Base-by-base conservation (phyloP, 129 eudicot genomes). In the Gnaphalium uliginosum region DNA sequence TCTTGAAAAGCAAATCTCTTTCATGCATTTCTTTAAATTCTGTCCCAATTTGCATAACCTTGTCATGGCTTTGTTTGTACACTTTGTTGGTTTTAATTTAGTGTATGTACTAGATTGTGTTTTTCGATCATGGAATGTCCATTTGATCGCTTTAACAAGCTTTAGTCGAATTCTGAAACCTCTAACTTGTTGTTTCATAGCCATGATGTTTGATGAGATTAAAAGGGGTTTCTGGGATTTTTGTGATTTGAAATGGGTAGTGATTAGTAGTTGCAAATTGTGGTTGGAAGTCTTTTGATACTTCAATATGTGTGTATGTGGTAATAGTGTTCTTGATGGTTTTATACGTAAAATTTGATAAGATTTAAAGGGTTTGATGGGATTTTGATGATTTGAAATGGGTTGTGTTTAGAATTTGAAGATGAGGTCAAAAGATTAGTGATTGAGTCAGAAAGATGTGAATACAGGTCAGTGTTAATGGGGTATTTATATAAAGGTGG, bases 141-240 rank as follows among this genome's bases (percentile, higher is more conserved):
- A 79, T 67, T 75, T 83, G 82, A 87, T 73, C n/a, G 83, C 81
- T 77, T 72, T 83, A 29, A 81, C 88, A 11, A 88, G 68, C 83
- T 66, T 89, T 6, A 82, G 41, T 23, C 89, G 83, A 23, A 92
- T 79, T 72, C 88, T 81, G 66, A 92, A 85, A n/a, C 94, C 96
- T 64, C 86, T 54, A 57, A 80, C 51, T 11, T 43, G 39, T 68
- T 80, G 79, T 74, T 80, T 73, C 79, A 58, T 67, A 19, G 64
- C 57, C 75, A 73, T 80, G 58, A 23, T 15, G 29, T 9, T 48
- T 48, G 60, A 18, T 59, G 26, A 29, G 27, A 37, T 37, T 19
- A 3, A 32, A 59, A 70, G 71, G 53, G 56, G 48, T 22, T n/a
- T 69, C 18, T 35, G 72, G 27, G 71, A 33, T 62, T 62, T 27